Evolutionary conservation across 2,329 filamentous ascomycete species (phyloP), one percentile per base, ranked within the genome.

Genomic region (Colletotrichum tanaceti): DNA sequence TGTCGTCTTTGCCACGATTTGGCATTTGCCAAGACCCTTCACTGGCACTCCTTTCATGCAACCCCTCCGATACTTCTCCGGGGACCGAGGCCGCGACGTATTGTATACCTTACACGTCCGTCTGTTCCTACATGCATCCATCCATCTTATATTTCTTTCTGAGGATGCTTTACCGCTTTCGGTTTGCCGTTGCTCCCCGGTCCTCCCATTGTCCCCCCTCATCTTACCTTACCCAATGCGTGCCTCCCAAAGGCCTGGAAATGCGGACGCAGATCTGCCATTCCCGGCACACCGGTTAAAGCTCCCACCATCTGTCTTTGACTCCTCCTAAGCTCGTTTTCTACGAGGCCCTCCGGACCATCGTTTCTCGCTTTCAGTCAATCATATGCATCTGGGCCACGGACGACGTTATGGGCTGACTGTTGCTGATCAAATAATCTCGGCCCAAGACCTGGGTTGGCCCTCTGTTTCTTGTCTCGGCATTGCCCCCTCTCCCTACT

Each of bases 31-130:
- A 68, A 68, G 65, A 46, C 49, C 28, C 5, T 32, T 24, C 50
- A 32, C 43, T 39, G 20, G 28, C 41, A 20, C 41, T 44, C 20
- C 47, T 20, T 32, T 64, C 52, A 59, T 68, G 61, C 65, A n/a
- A 43, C 41, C 49, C 49, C 49, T 55, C 62, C 55, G 62, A 61
- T 61, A 44, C 41, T 57, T 61, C 55, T 52, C 55, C 65, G 65
- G 54, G 49, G 62, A n/a, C 62, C 62, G 50, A 59, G 65, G 47
- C 62, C 62, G 50, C 49, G 35, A 50, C 65, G 43, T 62, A n/a
- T n/a, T n/a, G n/a, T n/a, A n/a, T n/a, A 57, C 50, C 62, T 43
- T 54, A 38, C 44, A 49, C n/a, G 7, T 54, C 47, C 61, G 65
- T 54, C 60, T 39, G 18, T 35, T 60, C 16, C 16, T 22, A 39